Evolutionary conservation across 768 basidiomycete species (phyloP).

Genomic region (Lentinula edodes): DNA sequence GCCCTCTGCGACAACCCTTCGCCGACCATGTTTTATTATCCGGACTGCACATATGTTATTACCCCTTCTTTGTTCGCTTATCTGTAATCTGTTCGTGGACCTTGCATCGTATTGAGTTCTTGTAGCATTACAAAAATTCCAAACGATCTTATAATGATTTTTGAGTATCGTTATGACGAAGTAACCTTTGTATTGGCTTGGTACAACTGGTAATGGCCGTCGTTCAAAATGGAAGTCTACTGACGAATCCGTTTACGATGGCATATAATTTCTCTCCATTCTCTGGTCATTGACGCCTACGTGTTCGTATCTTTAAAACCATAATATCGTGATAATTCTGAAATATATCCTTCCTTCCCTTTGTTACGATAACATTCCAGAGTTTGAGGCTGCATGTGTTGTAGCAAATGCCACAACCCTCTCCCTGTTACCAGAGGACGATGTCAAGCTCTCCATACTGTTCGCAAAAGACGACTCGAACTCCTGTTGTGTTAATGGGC

Average conservation of each 20-base stretch:
- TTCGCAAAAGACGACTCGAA: slow-evolving; percentile 7
- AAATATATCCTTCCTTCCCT: neutral
- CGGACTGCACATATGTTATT: slow-evolving; percentile 8
- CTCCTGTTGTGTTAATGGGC: slow-evolving; percentile 7
- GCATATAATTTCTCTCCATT: no score
- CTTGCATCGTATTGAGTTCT: neutral
- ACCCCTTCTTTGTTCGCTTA: neutral
- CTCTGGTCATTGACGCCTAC: no score
- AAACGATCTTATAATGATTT: neutral
- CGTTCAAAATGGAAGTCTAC: no score
- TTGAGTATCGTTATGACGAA: no score
- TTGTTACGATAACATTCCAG: neutral
- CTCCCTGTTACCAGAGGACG: neutral
- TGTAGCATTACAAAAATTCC: slow-evolving; percentile 1
- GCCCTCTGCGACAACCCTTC: neutral
- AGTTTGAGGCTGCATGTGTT: neutral
- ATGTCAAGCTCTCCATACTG: slow-evolving; percentile 1
- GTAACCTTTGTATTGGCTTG: no score
- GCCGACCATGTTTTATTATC: slow-evolving; percentile 4
- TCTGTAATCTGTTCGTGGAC: neutral
- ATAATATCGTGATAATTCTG: neutral
- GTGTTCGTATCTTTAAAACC: neutral
- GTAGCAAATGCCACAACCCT: slow-evolving; percentile 1
- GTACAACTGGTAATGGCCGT: no score
- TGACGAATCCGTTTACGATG: no score